Base-by-base conservation (phyloP, 192 early-diverging fungal species). In the Podila epigama region DNA sequence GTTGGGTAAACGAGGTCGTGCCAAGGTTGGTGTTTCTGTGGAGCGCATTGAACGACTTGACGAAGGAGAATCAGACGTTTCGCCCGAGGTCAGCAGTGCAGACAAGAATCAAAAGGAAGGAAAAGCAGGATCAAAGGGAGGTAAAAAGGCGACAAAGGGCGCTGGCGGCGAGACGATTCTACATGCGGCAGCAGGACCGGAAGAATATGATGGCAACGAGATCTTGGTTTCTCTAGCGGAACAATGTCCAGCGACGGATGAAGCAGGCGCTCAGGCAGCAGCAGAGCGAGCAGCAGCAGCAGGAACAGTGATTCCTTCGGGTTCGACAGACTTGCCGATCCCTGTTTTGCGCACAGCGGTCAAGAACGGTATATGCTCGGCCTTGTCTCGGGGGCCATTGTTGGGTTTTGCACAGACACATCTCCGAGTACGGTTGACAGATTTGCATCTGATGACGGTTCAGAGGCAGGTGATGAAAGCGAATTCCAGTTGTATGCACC, bases 321-420 rank as follows among this genome's bases (percentile, higher is more conserved):
- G 58, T 10, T 31, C 58, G 15, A 51, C 57, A 57, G 61, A 66
- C 63, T 28, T 65, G 33, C 32, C 58, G 7, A 58, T 69, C 68
- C 65, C 71, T 13, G 60, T 67, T 22, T 12, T 75, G n/a, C 51
- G 41, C 59, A 81, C 13, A 2, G 90, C 95, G 0, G 66, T 95
- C 9, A 70, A 77, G 10, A 86, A 82, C 6, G 96, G 95, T 33
- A 82, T 95, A 27, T 42, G 84, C 9, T 86, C 84, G 2, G 92
- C 90, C 1, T 67, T 96, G 25, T 84, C 83, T 22, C 86, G 94
- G 27, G 96, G 96, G 41, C 84, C 92, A 1, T 62, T 97, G 13
- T 73, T 96, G 2, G 93, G 93, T 0, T 95, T 92, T 69, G 92
- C 93, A 0, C 73, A 95, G 28, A 84, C 90, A 3, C 83, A 87